Base-by-base conservation (phyloP, 2,329 filamentous ascomycete species). In the Aureobasidium sp. region DNA sequence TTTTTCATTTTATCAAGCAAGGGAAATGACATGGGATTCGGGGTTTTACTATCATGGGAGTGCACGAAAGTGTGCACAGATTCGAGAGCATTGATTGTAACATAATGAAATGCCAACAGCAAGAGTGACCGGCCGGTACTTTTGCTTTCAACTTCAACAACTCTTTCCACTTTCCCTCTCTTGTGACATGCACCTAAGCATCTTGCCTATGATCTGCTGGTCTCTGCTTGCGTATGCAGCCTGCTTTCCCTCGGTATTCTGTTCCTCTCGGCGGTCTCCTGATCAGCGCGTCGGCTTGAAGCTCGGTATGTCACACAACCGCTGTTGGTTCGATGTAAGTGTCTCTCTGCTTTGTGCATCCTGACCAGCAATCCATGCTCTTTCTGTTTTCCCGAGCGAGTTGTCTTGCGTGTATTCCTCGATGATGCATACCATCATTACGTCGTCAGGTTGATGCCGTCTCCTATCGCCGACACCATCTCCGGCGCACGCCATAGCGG, bases 71-170 rank as follows among this genome's bases (percentile, higher is more conserved):
- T 15, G 44, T 57, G 57, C 58, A 63, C 67, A 71, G 70, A 73
- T 72, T 72, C 71, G 66, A 41, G 56, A 63, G 70, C 67, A 65
- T 65, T 60, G 57, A 60, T 64, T 72, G 72, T 74, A 74, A 73
- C 71, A 73, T 74, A 74, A 74, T 73, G 72, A 60, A 51, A 60
- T 60, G 57, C 57, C 50, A 34, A 15, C 20, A 58, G 46, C 41
- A 58, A n/a, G 34, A 41, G 32, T 29, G 27, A 32, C 57, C 57
- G 57, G 57, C 46, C 57, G 57, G 37, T 23, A 51, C 44, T 26
- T 42, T 60, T 46, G 39, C 47, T 46, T 20, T 50, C 60, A 52
- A 34, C 61, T 61, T 62, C 48, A 53, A 36, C 46, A 46, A 27
- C 13, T 29, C 20, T 55, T 41, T 55, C 47, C 20, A 23, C 39